Evolutionary conservation across 2,329 filamentous ascomycete genomes (phyloP), one percentile per base, ranked within the genome.

Genomic region (Fusarium bactridioides): DNA sequence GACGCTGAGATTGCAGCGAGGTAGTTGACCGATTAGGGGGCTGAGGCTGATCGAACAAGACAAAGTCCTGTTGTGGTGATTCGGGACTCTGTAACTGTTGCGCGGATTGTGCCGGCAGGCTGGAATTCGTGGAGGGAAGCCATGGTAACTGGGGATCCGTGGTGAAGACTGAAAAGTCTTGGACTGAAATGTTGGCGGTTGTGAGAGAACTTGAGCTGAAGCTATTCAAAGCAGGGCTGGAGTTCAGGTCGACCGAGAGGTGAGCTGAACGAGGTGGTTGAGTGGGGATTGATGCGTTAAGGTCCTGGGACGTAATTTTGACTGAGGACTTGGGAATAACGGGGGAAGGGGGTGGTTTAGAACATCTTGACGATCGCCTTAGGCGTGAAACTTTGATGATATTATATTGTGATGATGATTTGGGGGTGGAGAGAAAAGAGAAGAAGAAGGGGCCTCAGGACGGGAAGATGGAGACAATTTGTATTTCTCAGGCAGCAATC

Each of bases 121-220:
- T 88, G 82, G 85, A 78, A 79, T 86, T 85, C 86, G 85, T 89
- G 86, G 90, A 90, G 88, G 91, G 89, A 90, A 88, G 92, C 93
- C 93, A 95, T 95, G 88, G 78, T 94, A 90, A 89, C 84, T 87
- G 87, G 83, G 90, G 89, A 93, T 92, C 92, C 92, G 92, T 94
- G 88, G 88, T 94, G 91, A 92, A 91, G 91, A 93, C 90, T 89
- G 86, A 80, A 77, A 87, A 89, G 89, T 91, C 91, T 89, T 86
- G 88, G 80, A 83, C 81, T 84, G 86, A 82, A 88, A 90, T 90
- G 84, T 84, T 90, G 83, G 84, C 83, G 86, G 86, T 86, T 79
- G 80, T 81, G 78, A 80, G 82, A 84, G 84, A 88, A 89, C 87
- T 88, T 76, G 83, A 85, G 88, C 86, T 84, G 84, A 82, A 84